Conservation (phyloP, 2,329 filamentous ascomycete species). For the Leptographium flavum region DNA sequence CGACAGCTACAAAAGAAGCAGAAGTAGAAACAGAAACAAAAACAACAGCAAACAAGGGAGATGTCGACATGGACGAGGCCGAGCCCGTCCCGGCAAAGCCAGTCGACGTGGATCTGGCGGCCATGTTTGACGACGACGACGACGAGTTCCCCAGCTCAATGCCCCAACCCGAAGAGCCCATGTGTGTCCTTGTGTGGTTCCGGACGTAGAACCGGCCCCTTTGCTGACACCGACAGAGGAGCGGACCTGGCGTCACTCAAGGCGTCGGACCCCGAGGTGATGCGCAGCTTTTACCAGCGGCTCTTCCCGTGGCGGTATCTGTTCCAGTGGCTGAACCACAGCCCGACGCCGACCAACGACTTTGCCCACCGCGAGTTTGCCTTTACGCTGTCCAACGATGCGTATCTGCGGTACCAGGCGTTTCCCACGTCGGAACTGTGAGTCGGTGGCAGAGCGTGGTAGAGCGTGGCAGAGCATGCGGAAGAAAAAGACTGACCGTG, state of each 20-base stretch:
- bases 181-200: background rate
- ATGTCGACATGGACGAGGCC: background rate
- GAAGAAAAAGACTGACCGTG: background rate
- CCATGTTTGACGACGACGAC: slow-evolving; percentile 43
- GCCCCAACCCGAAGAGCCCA: slow-evolving; percentile 2
- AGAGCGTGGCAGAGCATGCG: background rate
- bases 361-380: slow-evolving; percentile 93
- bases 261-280: slow-evolving; percentile 61
- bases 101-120: slow-evolving; percentile 39
- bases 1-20: background rate
- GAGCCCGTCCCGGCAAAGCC: slow-evolving; percentile 15
- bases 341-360: slow-evolving; percentile 69
- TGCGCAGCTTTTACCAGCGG: slow-evolving; percentile 89
- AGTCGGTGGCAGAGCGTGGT: slow-evolving; percentile 3
- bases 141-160: slow-evolving; percentile 40
- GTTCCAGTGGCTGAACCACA: slow-evolving; percentile 97
- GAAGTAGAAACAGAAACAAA: too few relatives aligned
- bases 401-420: slow-evolving; percentile 82
- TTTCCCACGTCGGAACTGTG: slow-evolving; percentile 37
- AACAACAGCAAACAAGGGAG: background rate
- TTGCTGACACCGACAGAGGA: background rate
- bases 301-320: slow-evolving; percentile 89
- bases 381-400: slow-evolving; percentile 84
- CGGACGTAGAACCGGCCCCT: too few relatives aligned
- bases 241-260: slow-evolving; percentile 18